Percentiles rank a stretch among this genome's conserved stretches.
These are phyloP conservation scores for Elsinoe fawcettii DNA, from an alignment of 2,329 filamentous ascomycete genomes.

Conservation along the genomic window DNA sequence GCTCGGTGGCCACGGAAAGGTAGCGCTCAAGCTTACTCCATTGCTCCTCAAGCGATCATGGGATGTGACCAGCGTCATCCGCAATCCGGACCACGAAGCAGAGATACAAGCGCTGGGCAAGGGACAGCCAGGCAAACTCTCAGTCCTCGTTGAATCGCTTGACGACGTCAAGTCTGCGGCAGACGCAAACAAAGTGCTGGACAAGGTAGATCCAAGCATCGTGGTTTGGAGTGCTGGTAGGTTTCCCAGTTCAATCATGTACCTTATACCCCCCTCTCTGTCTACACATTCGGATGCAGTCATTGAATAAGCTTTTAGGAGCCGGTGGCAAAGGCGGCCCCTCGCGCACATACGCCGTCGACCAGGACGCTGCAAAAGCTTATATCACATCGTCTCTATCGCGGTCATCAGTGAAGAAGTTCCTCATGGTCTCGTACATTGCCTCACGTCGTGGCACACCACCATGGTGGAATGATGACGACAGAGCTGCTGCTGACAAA, in stretches of 20 bases:
- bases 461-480: conserved; percentile 44
- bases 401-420: conserved; percentile 42
- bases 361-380: conserved; percentile 47
- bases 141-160: conserved; percentile 62
- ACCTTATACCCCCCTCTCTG: too few relatives aligned
- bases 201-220: conserved; percentile 55
- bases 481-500: conserved; percentile 40
- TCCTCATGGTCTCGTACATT: conserved; percentile 49
- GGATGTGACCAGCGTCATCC: conserved; percentile 72
- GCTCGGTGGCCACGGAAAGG: conserved; percentile 74
- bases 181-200: conserved; percentile 56
- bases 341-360: conserved; percentile 44
- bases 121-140: conserved; percentile 54
- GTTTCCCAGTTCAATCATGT: conserved; percentile 18
- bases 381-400: conserved; percentile 45
- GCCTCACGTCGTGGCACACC: conserved; percentile 42
- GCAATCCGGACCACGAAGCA: conserved; percentile 58
- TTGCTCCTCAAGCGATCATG: conserved; percentile 66
- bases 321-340: conserved; percentile 49
- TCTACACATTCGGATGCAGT: too few relatives aligned
- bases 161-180: conserved; percentile 59
- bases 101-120: conserved; percentile 56
- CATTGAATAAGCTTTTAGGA: conserved; percentile 29
- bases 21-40: conserved; percentile 66
- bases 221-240: conserved; percentile 61